Base-by-base conservation (phyloP, 331 rosid species). In the Pyrus hybrid region DNA sequence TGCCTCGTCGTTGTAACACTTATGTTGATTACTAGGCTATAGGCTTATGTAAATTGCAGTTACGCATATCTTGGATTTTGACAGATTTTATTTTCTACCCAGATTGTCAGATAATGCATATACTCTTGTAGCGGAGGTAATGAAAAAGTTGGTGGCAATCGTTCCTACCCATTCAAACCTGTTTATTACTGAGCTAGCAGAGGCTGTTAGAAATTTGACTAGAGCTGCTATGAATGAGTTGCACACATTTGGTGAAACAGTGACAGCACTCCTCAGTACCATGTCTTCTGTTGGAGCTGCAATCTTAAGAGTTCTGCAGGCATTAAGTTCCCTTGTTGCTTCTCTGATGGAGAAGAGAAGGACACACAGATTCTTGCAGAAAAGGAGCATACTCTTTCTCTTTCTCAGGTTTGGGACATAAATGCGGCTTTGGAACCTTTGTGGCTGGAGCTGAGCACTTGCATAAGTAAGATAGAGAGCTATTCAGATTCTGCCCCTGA, bases 21-120 rank as follows among this genome's bases (percentile, higher is more conserved):
- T 63, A 17, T 33, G 14, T 32, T 21, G 67, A 21, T 30, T 72
- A 37, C 26, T 10, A 25, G 21, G 56, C 3, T n/a, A n/a, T n/a
- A 20, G 70, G 9, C 53, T 66, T 20, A 12, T 14, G 57, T 32
- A 32, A 16, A 12, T 23, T 72, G 43, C 26, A 45, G 61, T 74
- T 78, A 3, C 45, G 16, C 67, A 62, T 72, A 10, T 64, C 30
- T 73, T 84, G 68, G 64, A 49, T 62, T 67, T 77, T 89, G 29
- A 80, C 78, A 54, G 73, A 79, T 79, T 72, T 26, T 83, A 57
- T 70, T 58, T 78, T 80, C 37, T n/a, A 58, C 56, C 37, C 95
- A 95, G 99, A 73, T 85, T 95, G 84, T 95, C 99, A 13, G 99
- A 95, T 76, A 95, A 89, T 85, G 96, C 94, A 35, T 95, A 95